Percentiles rank a stretch among this genome's conserved stretches.
Conservation (phyloP, 371 early-diverging fungal species). For the Mortierella sp. region DNA sequence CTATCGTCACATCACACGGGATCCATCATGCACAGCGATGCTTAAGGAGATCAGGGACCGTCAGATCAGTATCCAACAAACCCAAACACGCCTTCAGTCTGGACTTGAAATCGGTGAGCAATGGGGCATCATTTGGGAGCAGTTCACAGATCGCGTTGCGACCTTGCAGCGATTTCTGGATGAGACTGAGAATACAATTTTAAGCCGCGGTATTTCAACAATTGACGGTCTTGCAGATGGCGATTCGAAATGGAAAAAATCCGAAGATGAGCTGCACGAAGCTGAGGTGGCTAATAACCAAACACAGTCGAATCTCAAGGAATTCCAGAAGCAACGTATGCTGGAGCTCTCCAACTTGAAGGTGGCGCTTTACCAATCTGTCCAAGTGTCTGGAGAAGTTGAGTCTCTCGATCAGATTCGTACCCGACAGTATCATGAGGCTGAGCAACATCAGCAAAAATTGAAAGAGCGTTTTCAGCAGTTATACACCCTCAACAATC, state of each 20-base stretch:
- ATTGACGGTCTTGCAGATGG: conserved; percentile 47
- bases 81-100: conserved; percentile 29
- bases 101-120: conserved; percentile 52
- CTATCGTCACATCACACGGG: conserved; percentile 31
- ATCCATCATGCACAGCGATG: conserved; percentile 39
- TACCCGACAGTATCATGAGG: conserved; percentile 38
- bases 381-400: conserved; percentile 40
- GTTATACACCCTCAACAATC: conserved; percentile 21
- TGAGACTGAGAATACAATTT: conserved; percentile 34
- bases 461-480: conserved; percentile 40
- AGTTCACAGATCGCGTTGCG: conserved; percentile 43
- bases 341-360: conserved; percentile 41
- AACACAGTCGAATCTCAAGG: conserved; percentile 26
- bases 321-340: conserved; percentile 46
- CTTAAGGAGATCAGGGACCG: conserved; percentile 35
- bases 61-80: conserved; percentile 20
- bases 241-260: conserved; percentile 46
- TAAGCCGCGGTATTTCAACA: conserved; percentile 29
- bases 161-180: conserved; percentile 31
- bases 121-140: conserved; percentile 52
- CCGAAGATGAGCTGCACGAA: conserved; percentile 49
- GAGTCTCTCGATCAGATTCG: conserved; percentile 45
- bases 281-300: conserved; percentile 38
- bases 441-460: conserved; percentile 34
- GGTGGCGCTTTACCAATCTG: conserved; percentile 35